phyloP scores from a whole-genome alignment of 2,329 filamentous ascomycete species.

The Neonectria neomacrospora region DNA sequence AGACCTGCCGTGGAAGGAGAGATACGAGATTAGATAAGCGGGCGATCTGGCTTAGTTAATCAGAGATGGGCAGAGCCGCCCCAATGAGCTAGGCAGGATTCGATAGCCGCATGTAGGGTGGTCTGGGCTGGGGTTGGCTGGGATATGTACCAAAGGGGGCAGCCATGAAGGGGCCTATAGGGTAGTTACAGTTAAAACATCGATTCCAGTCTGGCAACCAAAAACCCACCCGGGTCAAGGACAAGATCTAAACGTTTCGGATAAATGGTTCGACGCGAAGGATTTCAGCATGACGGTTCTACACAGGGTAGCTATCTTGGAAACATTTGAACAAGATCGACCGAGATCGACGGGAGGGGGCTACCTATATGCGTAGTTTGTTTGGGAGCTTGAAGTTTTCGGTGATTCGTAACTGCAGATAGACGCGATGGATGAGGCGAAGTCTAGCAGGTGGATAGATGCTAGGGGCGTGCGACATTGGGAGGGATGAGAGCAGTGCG shows the following conservation, averaged over 20 bases:
- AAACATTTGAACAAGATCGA: background rate
- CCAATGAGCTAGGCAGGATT: background rate
- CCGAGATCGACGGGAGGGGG: background rate
- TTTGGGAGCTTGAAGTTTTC: slow-evolving; percentile 14
- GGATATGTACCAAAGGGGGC: background rate
- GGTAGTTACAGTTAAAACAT: too few relatives aligned
- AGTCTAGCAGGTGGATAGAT: background rate
- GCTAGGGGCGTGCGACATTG: background rate
- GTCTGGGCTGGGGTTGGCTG: background rate
- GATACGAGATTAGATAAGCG: slow-evolving; percentile 1
- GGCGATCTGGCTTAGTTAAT: background rate
- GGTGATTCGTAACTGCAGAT: slow-evolving; percentile 12
- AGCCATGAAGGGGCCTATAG: too few relatives aligned
- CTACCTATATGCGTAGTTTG: background rate
- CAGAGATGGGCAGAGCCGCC: background rate
- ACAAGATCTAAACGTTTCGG: background rate
- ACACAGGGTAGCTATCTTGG: background rate
- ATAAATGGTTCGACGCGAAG: background rate
- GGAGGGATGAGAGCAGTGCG: background rate
- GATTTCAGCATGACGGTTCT: background rate
- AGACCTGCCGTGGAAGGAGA: background rate
- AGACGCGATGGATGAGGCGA: slow-evolving; percentile 14
- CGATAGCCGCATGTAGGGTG: background rate
- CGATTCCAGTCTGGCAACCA: too few relatives aligned
- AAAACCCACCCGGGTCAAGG: background rate